These are phyloP conservation scores for Syzygium oleosum DNA, from an alignment of 345 rosid species.

Conservation along the genomic window DNA sequence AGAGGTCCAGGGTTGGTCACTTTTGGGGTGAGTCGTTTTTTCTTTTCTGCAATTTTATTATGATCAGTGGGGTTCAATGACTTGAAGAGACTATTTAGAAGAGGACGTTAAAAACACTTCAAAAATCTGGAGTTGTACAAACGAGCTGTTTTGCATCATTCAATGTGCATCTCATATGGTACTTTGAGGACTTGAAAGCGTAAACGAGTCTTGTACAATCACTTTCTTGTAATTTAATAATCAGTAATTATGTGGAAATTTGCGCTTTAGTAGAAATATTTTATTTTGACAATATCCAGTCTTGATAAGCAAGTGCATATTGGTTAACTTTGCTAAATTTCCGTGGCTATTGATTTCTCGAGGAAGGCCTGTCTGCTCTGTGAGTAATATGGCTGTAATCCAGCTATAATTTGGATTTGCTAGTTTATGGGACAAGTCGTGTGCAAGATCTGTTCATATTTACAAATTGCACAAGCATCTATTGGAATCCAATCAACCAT, in stretches of 20 bases:
- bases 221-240: not conserved
- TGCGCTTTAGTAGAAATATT: not conserved
- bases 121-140: not conserved
- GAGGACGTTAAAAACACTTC: not conserved
- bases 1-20: conserved; percentile 99
- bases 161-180: not conserved
- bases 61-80: not conserved
- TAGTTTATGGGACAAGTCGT: not conserved
- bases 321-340: not conserved
- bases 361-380: not conserved
- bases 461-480: not conserved
- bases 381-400: not conserved
- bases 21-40: conserved; percentile 68
- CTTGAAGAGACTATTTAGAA: not conserved
- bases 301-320: not conserved
- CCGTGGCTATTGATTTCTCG: not conserved
- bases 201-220: not conserved
- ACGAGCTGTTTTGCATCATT: not conserved
- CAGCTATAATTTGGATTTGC: not conserved
- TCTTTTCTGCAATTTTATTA: not conserved
- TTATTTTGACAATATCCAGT: not conserved
- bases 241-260: not conserved
- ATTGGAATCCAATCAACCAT: not conserved
- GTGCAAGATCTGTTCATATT: not conserved
- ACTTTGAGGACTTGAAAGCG: not conserved